Evolutionary conservation across 2,329 filamentous ascomycete species (phyloP), one percentile per base, ranked within the genome.

Genomic region (Chaetomiaceae sp.): DNA sequence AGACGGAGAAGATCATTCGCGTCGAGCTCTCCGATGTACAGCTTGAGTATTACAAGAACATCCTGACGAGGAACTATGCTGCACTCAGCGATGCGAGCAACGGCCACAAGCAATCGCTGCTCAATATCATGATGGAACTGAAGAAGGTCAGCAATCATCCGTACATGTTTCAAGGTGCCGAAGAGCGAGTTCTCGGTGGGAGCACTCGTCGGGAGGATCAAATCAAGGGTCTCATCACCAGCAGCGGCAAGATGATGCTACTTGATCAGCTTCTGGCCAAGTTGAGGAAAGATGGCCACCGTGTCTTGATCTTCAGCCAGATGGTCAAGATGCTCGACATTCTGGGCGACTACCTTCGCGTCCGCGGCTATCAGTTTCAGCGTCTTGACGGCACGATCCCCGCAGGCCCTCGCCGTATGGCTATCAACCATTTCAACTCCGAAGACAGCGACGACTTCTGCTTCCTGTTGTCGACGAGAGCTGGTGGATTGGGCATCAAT

Each of bases 261-360:
- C 79, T 98, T 7, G 93, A 98, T 59, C 88, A 90, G 62, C 81
- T 98, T n/a, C 76, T 98, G 10, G 85, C 86, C 6, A 98, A 98
- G 68, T 71, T 98, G 55, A 95, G 86, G 65, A 87, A 84, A 56
- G 93, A 98, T 60, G 88, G 88, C 38, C 93, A 98, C 66, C 87
- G 93, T 45, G 94, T 98, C 11, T 71, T 98, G 53, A 97, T 98
- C 55, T 98, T 98, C 73, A 97, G 91, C 64, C 93, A 98, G 64
- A 98, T 98, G 93, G 94, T 98, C 29, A 94, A 88, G 63, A 97
- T 98, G 86, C 78, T 98, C 18, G 90, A 98, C 60, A 93, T 98
- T 43, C 75, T 98, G 1, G 88, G 88, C 37, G 91, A 98, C 60
- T 98, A 98, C 62, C 79, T 97, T 55, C 86, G 88, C 42, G 78